Evolutionary conservation across 2,329 filamentous ascomycete genomes (phyloP), one percentile per base, ranked within the genome.

Genomic region (Aspergillus flavus): DNA sequence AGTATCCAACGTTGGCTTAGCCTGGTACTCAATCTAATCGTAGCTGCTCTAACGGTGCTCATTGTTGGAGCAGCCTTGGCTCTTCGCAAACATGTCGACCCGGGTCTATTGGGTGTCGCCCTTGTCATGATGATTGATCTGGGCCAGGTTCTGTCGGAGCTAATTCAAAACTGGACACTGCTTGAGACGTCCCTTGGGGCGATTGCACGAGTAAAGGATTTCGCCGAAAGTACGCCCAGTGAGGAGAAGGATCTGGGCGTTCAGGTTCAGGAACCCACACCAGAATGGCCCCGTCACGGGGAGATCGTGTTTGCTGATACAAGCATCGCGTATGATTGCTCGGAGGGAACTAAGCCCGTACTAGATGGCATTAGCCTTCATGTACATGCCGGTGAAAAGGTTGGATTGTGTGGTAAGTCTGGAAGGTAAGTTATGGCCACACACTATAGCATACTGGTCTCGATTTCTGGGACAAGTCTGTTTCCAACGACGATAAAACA

Each of bases 141-240:
- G 59, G 82, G 79, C 14, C 72, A 77, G 43, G 76, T 74, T 55
- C 70, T 85, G 45, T 80, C 80, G 41, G 66, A 79, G 6, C 71
- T 85, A 19, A 77, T 84, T 30, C 71, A 76, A 30, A 79, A 76
- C 36, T 87, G 85, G 84, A 86, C 85, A 0, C 74, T 79, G 19
- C 73, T 87, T 3, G 86, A 88, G 68, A 87, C 84, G 0, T 81
- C 81, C 16, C 78, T 88, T 43, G 85, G 85, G 11, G 84, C 84
- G 2, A 79, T 88, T n/a, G 76, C 81, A 1, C 78, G 86, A 23
- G 79, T 87, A 63, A 83, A 83, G 66, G 79, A 79, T 7, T 86
- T 86, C 46, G 77, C 78, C 36, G 75, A 72, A 58, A 79, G 79
- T 50, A 73, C 72, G 67, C 52, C 52, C 30, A 55, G 32, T 26